Conservation (phyloP, 2,329 filamentous ascomycete species). For the Raffaelea ambrosiae region DNA sequence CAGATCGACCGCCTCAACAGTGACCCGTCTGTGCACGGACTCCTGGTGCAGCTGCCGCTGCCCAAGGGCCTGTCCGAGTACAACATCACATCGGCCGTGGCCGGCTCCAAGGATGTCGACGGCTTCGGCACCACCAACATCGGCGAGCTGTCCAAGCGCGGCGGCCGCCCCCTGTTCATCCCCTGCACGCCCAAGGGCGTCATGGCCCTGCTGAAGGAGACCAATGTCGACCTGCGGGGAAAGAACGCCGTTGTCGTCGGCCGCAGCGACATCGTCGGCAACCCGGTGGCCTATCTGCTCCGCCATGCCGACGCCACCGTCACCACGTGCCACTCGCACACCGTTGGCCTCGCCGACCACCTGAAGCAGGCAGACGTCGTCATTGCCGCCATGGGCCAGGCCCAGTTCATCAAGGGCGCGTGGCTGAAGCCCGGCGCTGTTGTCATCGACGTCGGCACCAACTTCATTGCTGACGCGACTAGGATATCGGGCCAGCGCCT, state of each 20-base stretch:
- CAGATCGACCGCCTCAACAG: slow-evolving; percentile 78
- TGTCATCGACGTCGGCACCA: slow-evolving; percentile 95
- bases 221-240: slow-evolving; percentile 72
- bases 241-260: slow-evolving; percentile 94
- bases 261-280: slow-evolving; percentile 93
- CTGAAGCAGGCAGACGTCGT: slow-evolving; percentile 83
- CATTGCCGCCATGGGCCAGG: slow-evolving; percentile 82
- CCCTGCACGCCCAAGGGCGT: slow-evolving; percentile 97
- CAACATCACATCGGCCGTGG: slow-evolving; percentile 77
- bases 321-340: slow-evolving; percentile 91
- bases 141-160: slow-evolving; percentile 91
- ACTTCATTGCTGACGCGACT: slow-evolving; percentile 80
- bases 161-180: slow-evolving; percentile 78
- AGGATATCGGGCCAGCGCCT: slow-evolving; percentile 90
- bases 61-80: slow-evolving; percentile 89
- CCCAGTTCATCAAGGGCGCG: slow-evolving; percentile 84
- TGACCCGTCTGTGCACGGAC: slow-evolving; percentile 77
- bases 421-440: slow-evolving; percentile 94
- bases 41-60: slow-evolving; percentile 87
- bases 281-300: slow-evolving; percentile 89
- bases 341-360: slow-evolving; percentile 60
- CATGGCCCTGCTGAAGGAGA: slow-evolving; percentile 82
- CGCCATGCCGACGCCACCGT: slow-evolving; percentile 96
- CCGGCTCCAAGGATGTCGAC: slow-evolving; percentile 94
- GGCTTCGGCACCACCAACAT: slow-evolving; percentile 93